Conservation (phyloP, 1,284 basidiomycete genomes). For the Leccinum cinnamomeum region DNA sequence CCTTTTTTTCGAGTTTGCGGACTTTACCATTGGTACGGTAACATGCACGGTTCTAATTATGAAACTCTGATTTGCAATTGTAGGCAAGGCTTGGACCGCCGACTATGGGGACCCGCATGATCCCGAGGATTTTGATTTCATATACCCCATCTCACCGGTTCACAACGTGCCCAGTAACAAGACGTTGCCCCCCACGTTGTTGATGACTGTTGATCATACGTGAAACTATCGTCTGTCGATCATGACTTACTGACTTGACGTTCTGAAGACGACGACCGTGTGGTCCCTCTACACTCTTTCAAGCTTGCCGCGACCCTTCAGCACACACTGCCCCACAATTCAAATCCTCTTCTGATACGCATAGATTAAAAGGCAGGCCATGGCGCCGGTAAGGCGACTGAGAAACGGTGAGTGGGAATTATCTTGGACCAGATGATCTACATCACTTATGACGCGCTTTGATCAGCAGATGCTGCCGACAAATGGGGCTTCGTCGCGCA, state of each 20-base stretch:
- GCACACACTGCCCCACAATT: slow-evolving; percentile 59
- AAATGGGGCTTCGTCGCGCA: slow-evolving; percentile 77
- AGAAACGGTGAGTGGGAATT: slow-evolving; percentile 51
- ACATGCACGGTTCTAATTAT: neutral
- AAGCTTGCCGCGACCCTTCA: slow-evolving; percentile 77
- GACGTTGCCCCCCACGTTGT: slow-evolving; percentile 63
- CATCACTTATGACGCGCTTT: slow-evolving; percentile 1
- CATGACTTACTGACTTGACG: slow-evolving; percentile 5
- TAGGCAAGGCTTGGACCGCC: slow-evolving; percentile 74
- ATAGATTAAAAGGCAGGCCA: slow-evolving; percentile 82
- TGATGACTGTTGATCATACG: slow-evolving; percentile 79
- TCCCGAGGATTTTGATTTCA: slow-evolving; percentile 79
- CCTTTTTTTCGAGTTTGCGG: slow-evolving; percentile 53
- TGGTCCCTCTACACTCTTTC: slow-evolving; percentile 81
- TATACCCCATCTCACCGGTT: slow-evolving; percentile 73
- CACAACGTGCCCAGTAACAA: slow-evolving; percentile 69
- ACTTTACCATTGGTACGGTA: slow-evolving; percentile 69
- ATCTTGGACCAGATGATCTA: neutral
- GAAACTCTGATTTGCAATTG: slow-evolving; percentile 10
- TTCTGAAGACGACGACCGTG: slow-evolving; percentile 74
- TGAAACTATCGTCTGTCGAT: slow-evolving; percentile 13
- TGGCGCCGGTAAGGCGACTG: slow-evolving; percentile 77
- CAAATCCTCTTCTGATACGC: slow-evolving; percentile 69
- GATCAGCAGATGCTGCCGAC: slow-evolving; percentile 57
- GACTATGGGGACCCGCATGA: slow-evolving; percentile 83